Evolutionary conservation across 352 stramenopile species (phyloP).

Genomic region (Thalassiosira mediterranea): DNA sequence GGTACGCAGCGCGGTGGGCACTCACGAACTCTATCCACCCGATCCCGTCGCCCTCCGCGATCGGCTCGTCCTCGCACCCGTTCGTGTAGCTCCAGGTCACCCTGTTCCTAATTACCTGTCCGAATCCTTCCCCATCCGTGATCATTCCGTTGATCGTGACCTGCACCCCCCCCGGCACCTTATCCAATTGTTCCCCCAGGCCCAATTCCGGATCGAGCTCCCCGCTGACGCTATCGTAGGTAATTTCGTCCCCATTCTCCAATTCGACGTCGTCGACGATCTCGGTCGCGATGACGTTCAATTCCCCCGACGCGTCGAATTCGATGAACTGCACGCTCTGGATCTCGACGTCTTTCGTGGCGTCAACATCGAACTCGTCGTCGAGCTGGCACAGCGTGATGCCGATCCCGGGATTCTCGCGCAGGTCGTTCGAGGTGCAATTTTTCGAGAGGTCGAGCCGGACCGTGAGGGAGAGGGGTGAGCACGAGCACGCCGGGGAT

Average conservation of each 20-base stretch:
- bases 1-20: neutral
- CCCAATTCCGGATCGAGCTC: constrained; percentile 12
- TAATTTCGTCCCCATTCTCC: constrained; percentile 16
- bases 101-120: constrained; percentile 12
- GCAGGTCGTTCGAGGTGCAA: constrained; percentile 15
- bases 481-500: constrained; percentile 37
- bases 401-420: constrained; percentile 14
- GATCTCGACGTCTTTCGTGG: constrained; percentile 4
- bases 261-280: constrained; percentile 24
- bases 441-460: constrained; percentile 3
- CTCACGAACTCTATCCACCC: constrained; percentile 32
- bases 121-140: constrained; percentile 5
- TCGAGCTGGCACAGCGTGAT: constrained; percentile 2
- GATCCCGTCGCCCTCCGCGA: constrained; percentile 25
- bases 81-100: constrained; percentile 30
- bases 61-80: constrained; percentile 11
- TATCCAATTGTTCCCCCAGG: constrained; percentile 22
- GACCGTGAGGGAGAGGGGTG: constrained; percentile 11
- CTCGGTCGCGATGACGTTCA: constrained; percentile 38
- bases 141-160: constrained; percentile 12
- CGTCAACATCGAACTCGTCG: neutral
- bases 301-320: constrained; percentile 29
- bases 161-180: constrained; percentile 20
- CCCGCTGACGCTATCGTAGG: constrained; percentile 14
- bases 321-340: constrained; percentile 33